Evolutionary conservation across 2,329 filamentous ascomycete species (phyloP).

Genomic region (Lasiodiplodia gonubiensis): DNA sequence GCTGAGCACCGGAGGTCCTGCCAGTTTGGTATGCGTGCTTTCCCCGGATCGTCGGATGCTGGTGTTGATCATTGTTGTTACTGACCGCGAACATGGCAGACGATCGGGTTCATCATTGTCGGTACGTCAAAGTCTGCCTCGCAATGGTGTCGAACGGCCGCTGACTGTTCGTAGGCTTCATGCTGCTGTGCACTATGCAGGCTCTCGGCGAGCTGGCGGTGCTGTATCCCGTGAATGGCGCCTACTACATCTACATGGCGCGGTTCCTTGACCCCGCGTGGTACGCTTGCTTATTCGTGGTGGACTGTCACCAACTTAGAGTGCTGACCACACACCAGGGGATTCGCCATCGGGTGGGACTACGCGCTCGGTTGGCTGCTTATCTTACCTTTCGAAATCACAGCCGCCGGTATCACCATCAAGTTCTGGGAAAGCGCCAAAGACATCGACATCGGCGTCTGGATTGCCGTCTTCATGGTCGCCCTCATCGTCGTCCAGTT

Average conservation of each 20-base stretch:
- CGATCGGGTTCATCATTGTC: constrained; percentile 53
- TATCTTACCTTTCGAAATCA: constrained; percentile 45
- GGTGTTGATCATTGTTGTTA: constrained; percentile 30
- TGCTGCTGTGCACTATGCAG: constrained; percentile 92
- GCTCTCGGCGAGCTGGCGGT: constrained; percentile 91
- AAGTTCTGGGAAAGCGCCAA: constrained; percentile 43
- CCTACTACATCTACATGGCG: constrained; percentile 89
- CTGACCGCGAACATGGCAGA: constrained; percentile 41
- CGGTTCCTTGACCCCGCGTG: constrained; percentile 94
- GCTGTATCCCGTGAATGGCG: constrained; percentile 86
- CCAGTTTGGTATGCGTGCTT: constrained; percentile 32
- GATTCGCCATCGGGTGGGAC: constrained; percentile 96
- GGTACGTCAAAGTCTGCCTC: constrained; percentile 17
- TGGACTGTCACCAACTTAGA: constrained; percentile 44
- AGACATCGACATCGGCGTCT: constrained; percentile 39
- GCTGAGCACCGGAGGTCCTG: constrained; percentile 46
- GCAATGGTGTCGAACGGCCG: neutral
- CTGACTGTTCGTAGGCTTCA: constrained; percentile 65
- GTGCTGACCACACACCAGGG: constrained; percentile 46
- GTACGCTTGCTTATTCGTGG: constrained; percentile 51
- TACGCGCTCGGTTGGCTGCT: constrained; percentile 88
- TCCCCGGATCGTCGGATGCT: neutral
- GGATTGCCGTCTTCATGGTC: constrained; percentile 47
- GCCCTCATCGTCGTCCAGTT: constrained; percentile 47
- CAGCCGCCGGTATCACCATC: constrained; percentile 46